These are phyloP conservation scores for Hymenoscyphus repandus DNA, from an alignment of 2,329 filamentous ascomycete species.

Conservation along the genomic window DNA sequence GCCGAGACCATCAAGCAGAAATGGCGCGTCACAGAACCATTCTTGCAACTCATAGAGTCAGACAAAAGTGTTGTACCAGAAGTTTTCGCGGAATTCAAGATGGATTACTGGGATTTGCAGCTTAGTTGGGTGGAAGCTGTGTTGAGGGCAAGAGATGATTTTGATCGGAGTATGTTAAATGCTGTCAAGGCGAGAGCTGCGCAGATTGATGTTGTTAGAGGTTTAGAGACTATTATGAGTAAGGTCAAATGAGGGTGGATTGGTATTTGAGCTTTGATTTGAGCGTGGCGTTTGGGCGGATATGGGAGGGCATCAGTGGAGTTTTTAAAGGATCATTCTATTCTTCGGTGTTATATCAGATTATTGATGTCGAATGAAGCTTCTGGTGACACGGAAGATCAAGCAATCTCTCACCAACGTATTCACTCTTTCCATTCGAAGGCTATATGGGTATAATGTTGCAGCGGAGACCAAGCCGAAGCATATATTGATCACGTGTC, in stretches of 20 bases:
- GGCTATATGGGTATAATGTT: too few relatives aligned
- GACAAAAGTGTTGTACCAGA: constrained; percentile 69
- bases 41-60: constrained; percentile 72
- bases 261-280: background rate
- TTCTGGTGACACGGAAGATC: too few relatives aligned
- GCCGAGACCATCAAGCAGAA: constrained; percentile 74
- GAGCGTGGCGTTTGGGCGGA: constrained; percentile 9
- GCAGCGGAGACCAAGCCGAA: too few relatives aligned
- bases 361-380: background rate
- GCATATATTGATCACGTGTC: too few relatives aligned
- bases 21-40: constrained; percentile 85
- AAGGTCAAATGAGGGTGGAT: constrained; percentile 62
- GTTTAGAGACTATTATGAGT: constrained; percentile 88
- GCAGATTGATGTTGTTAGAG: constrained; percentile 73
- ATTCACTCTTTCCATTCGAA: too few relatives aligned
- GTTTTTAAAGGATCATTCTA: background rate
- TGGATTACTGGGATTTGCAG: constrained; percentile 86
- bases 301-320: background rate
- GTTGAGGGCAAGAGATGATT: constrained; percentile 81
- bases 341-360: too few relatives aligned
- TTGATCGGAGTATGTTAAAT: constrained; percentile 84
- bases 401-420: too few relatives aligned
- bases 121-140: constrained; percentile 95
- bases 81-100: constrained; percentile 80
- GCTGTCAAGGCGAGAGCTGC: constrained; percentile 84